Evolutionary conservation across 495 filamentous ascomycete genomes (phyloP).

Genomic region (Friedmanniomyces endolithicus): DNA sequence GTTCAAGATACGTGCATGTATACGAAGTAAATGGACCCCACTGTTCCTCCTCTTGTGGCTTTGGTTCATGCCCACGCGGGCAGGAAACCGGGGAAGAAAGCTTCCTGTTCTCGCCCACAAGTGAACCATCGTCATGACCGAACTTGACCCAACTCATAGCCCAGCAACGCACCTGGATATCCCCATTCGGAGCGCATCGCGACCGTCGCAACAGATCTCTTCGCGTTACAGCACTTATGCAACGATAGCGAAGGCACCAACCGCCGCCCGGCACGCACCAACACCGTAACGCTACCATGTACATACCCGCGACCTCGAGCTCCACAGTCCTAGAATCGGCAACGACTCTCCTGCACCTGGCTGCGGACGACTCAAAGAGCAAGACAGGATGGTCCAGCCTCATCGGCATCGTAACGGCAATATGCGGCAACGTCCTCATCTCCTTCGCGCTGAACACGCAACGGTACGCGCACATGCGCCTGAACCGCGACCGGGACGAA

Average conservation of each 20-base stretch:
- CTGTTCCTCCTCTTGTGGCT: too few relatives aligned
- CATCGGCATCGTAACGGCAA: constrained; percentile 87
- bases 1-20: too few relatives aligned
- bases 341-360: neutral
- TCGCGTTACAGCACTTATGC: neutral
- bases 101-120: too few relatives aligned
- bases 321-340: neutral
- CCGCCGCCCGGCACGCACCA: neutral
- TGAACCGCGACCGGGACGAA: constrained; percentile 43
- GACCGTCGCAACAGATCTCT: too few relatives aligned
- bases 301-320: neutral
- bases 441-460: constrained; percentile 93
- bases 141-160: too few relatives aligned
- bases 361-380: neutral
- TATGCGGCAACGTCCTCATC: constrained; percentile 83
- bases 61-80: too few relatives aligned
- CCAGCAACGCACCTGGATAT: too few relatives aligned
- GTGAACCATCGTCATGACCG: too few relatives aligned
- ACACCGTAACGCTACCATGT: neutral
- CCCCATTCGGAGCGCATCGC: too few relatives aligned
- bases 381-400: constrained; percentile 46
- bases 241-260: neutral
- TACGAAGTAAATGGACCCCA: too few relatives aligned
- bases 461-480: constrained; percentile 81
- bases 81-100: too few relatives aligned